Percentiles rank a stretch among this genome's conserved stretches.
phyloP scores from a whole-genome alignment of 2,329 filamentous ascomycete genomes.

The Penicillium glabrum region DNA sequence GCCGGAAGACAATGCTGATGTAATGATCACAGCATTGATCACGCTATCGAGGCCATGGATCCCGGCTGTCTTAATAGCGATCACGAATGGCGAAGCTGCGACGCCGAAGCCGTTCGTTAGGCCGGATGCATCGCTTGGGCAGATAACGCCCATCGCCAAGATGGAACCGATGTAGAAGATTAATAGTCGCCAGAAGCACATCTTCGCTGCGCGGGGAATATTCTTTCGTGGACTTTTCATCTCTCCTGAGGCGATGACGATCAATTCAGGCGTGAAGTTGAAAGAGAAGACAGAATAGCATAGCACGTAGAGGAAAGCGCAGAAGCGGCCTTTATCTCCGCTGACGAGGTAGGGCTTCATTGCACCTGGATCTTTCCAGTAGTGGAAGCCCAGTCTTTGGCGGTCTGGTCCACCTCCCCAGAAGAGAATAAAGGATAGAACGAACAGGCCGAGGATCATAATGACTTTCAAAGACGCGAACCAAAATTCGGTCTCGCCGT shows the following conservation, averaged over 20 bases:
- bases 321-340: conserved; percentile 34
- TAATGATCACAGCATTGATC: conserved; percentile 73
- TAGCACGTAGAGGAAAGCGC: not conserved
- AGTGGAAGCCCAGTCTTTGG: conserved; percentile 61
- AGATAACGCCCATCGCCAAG: not conserved
- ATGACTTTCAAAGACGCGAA: conserved; percentile 62
- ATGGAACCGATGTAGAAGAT: not conserved
- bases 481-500: conserved; percentile 45
- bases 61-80: conserved; percentile 50
- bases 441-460: conserved; percentile 49
- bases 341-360: conserved; percentile 47
- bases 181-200: not conserved
- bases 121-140: not conserved
- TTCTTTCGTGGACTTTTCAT: conserved; percentile 73
- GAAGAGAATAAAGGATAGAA: conserved; percentile 13
- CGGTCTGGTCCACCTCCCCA: conserved; percentile 38
- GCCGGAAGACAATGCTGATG: conserved; percentile 71
- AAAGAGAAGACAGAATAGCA: conserved; percentile 63
- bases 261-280: conserved; percentile 71
- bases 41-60: conserved; percentile 62
- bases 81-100: conserved; percentile 43
- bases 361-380: conserved; percentile 62
- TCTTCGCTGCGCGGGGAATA: conserved; percentile 50
- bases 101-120: conserved; percentile 48
- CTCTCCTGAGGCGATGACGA: conserved; percentile 73